phyloP scores from a whole-genome alignment of 441 rosid species.

The Lepidium campestre region DNA sequence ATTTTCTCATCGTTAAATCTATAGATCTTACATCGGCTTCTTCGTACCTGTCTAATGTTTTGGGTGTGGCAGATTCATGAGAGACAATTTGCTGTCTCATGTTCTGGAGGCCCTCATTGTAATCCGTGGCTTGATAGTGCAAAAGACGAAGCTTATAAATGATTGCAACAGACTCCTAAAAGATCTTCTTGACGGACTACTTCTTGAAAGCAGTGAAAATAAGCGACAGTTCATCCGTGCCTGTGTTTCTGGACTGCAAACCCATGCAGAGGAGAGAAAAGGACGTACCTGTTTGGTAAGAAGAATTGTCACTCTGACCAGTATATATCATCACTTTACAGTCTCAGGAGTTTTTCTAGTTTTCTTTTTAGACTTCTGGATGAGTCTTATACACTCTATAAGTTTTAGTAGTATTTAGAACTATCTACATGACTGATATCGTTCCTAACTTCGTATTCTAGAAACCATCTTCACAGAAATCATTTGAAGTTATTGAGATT shows the following conservation, averaged over 20 bases:
- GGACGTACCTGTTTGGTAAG: slow-evolving; percentile 93
- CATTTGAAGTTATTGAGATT: background rate
- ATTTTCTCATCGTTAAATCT: slow-evolving; percentile 7
- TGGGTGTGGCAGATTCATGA: slow-evolving; percentile 76
- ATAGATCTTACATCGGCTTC: slow-evolving; percentile 18
- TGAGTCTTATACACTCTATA: background rate
- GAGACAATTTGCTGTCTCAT: slow-evolving; percentile 83
- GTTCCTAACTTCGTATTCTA: background rate
- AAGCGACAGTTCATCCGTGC: slow-evolving; percentile 95
- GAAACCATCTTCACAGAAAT: slow-evolving; percentile 7
- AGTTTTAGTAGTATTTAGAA: background rate
- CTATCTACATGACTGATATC: slow-evolving; percentile 9
- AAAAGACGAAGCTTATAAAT: slow-evolving; percentile 98
- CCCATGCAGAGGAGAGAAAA: slow-evolving; percentile 87
- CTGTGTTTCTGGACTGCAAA: slow-evolving; percentile 92
- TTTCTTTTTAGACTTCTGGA: slow-evolving; percentile 10
- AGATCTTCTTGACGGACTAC: slow-evolving; percentile 96
- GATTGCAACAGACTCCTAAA: slow-evolving; percentile 94
- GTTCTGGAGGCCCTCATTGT: slow-evolving; percentile 98
- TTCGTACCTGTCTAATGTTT: slow-evolving; percentile 23
- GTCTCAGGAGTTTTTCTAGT: background rate
- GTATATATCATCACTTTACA: slow-evolving; percentile 10
- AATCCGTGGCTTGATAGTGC: slow-evolving; percentile 94
- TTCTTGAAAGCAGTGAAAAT: slow-evolving; percentile 98
- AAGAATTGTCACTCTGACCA: slow-evolving; percentile 7